Evolutionary conservation across 2,329 filamentous ascomycete genomes (phyloP).

Genomic region (Metarhizium guizhouense): DNA sequence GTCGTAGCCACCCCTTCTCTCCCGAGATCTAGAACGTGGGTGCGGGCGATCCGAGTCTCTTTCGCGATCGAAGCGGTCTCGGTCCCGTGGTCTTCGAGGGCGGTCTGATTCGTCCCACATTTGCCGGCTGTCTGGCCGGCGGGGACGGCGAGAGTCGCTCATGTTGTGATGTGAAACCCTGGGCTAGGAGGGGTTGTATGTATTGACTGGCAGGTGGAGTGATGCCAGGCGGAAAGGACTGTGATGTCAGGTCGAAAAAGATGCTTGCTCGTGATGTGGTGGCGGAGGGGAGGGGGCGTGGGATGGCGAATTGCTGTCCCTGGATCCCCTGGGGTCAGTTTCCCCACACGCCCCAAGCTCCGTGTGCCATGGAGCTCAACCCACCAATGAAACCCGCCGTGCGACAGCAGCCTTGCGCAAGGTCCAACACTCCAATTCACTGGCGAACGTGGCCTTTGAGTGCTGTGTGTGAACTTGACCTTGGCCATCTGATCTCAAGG

Average conservation of each 20-base stretch:
- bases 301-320: neutral
- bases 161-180: conserved; percentile 7
- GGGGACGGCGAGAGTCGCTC: conserved; percentile 23
- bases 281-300: too few relatives aligned
- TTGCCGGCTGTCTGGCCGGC: conserved; percentile 43
- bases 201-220: neutral
- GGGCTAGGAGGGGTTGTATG: neutral
- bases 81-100: conserved; percentile 21
- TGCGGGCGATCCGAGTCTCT: conserved; percentile 25
- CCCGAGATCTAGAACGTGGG: conserved; percentile 16
- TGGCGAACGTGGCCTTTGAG: conserved; percentile 3
- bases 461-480: neutral
- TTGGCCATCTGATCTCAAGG: neutral
- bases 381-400: neutral
- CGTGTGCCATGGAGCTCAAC: neutral
- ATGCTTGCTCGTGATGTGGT: neutral
- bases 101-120: conserved; percentile 51
- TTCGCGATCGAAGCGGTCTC: conserved; percentile 21
- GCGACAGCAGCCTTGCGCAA: conserved; percentile 15
- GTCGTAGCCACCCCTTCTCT: conserved; percentile 24
- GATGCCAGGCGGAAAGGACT: neutral
- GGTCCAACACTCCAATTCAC: neutral
- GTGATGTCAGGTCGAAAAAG: neutral
- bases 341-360: conserved; percentile 12
- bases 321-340: neutral